Evolutionary conservation across 73 alveolate genomes (phyloP), one percentile per base, ranked within the genome.

Genomic region (Symbiodinium natans): DNA sequence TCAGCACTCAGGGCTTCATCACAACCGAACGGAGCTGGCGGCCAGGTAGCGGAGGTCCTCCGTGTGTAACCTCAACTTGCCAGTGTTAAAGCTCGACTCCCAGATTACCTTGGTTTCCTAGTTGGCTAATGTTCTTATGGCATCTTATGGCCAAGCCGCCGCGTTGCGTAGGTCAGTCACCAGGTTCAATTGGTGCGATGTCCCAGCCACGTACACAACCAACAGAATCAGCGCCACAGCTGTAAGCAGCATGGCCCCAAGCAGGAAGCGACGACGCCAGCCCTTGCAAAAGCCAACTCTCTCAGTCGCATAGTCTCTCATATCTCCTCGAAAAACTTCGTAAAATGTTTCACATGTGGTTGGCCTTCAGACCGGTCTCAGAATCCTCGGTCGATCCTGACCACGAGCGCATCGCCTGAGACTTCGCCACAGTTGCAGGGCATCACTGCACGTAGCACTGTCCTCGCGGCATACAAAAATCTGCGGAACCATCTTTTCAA

Each of bases 371-470:
- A 29, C 71, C 71, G 71, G 71, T 52, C 71, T 52, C 71, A 52
- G 71, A 52, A 29, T 52, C 71, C 23, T 52, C 71, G n/a, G 71
- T 52, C 71, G 71, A 52, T 52, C 71, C 71, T 23, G 71, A 52
- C 71, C 71, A 52, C n/a, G 71, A 52, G 71, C 71, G 71, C 71
- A 52, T 52, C n/a, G 71, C 71, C 71, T 52, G n/a, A 52, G 71
- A 52, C 3, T 52, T 4, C n/a, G n/a, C n/a, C n/a, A n/a, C n/a
- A n/a, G n/a, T n/a, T n/a, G n/a, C n/a, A n/a, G n/a, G n/a, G n/a
- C n/a, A n/a, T n/a, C n/a, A n/a, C n/a, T n/a, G n/a, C n/a, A n/a
- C n/a, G n/a, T n/a, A n/a, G n/a, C n/a, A n/a, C n/a, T n/a, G n/a
- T n/a, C n/a, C n/a, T n/a, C n/a, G n/a, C n/a, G n/a, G n/a, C n/a